Evolutionary conservation across 306 rosid genomes (phyloP), one percentile per base, ranked within the genome.

Genomic region (Biancaea sappan): DNA sequence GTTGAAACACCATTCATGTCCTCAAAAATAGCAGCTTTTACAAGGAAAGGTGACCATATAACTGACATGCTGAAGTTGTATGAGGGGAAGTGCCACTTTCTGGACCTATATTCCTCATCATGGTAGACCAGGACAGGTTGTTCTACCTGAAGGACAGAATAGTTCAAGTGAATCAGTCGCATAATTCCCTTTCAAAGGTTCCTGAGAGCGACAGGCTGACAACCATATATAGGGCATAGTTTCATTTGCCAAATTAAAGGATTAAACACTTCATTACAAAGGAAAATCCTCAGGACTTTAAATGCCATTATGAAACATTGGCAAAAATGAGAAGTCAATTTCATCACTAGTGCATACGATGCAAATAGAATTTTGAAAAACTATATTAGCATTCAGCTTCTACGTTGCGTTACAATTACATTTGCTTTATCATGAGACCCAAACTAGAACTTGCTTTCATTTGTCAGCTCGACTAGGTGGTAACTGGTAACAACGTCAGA

Each of bases 11-110:
- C 99, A 48, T 95, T 90, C 19, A 56, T 56, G 77, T 95, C 99
- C 85, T 95, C 99, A 73, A 81, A 95, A 29, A 95, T 92, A 64
- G 87, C 89, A 22, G 99, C 97, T 81, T 90, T 72, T 41, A 87
- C 93, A 62, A 95, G 97, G 79, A 83, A 95, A 16, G 99, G 99
- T 66, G 99, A 88, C 92, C 93, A 95, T 54, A 92, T 40, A 74
- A 85, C 93, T 9, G 93, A 83, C 54, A 92, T 0, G 1, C 75
- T 82, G 73, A 90, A 88, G 85, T 92, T 92, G 88, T 88, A 84
- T 0, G 84, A 81, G 32, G 86, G 90, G 56, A 95, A 95, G 69
- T 71, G 71, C 99, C 99, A 95, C 80, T 86, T 80, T 84, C 82
- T 86, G 72, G 84, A 82, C 86, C 80, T 92, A 77, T 90, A 90